A percentile compares a stretch with the other conserved stretches of the same genome.
Conservation (phyloP, 1,284 basidiomycete species). For the Cryptococcus deneoformans region DNA sequence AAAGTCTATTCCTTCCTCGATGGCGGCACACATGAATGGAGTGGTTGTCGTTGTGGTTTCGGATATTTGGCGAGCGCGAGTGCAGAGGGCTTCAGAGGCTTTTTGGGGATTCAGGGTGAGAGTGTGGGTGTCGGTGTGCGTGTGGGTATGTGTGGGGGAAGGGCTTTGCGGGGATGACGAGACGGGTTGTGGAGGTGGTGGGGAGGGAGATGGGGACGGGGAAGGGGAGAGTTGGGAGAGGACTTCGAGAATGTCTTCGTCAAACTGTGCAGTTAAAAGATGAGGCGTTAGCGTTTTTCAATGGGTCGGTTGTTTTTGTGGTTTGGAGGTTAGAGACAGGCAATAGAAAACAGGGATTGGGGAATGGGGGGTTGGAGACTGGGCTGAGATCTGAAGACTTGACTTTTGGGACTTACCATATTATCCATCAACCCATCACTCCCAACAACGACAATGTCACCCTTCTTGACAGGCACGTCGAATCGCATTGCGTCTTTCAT, state of each 20-base stretch:
- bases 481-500: constrained; percentile 67
- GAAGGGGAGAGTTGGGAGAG: constrained; percentile 64
- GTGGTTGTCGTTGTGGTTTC: constrained; percentile 54
- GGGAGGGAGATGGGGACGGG: constrained; percentile 2
- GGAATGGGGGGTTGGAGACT: background rate
- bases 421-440: constrained; percentile 92
- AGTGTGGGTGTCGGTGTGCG: constrained; percentile 10
- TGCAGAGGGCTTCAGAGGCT: constrained; percentile 55
- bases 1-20: constrained; percentile 56
- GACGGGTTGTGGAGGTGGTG: background rate
- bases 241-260: constrained; percentile 89
- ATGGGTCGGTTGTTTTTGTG: no score
- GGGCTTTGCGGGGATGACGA: constrained; percentile 2
- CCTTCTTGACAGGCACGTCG: constrained; percentile 72
- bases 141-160: constrained; percentile 7
- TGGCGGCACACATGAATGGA: constrained; percentile 57
- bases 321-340: background rate
- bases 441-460: constrained; percentile 87
- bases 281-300: background rate
- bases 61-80: constrained; percentile 53
- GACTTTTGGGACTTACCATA: constrained; percentile 49
- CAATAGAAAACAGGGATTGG: background rate
- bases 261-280: constrained; percentile 56
- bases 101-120: constrained; percentile 51
- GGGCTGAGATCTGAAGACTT: background rate